These are phyloP conservation scores for Lecanicillium sp. DNA, from an alignment of 2,329 filamentous ascomycete genomes.

Conservation along the genomic window DNA sequence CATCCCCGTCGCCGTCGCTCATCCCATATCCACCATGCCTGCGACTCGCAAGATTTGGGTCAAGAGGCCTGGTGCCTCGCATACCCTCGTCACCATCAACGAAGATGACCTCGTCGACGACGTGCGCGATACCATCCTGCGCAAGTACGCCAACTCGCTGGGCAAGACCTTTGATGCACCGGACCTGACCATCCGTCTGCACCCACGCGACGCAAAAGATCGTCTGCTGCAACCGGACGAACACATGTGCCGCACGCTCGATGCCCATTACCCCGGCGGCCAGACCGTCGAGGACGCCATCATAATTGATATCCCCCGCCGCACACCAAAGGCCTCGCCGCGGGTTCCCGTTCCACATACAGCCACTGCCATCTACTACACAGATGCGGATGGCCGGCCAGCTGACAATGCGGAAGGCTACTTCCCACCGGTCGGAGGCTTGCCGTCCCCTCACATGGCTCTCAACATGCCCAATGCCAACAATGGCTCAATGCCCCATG, in stretches of 20 bases:
- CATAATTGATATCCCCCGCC: conserved; percentile 77
- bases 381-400: conserved; percentile 54
- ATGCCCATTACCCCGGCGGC: conserved; percentile 77
- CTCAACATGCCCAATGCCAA: conserved; percentile 29
- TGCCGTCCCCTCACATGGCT: conserved; percentile 30
- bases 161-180: conserved; percentile 85
- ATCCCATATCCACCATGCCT: conserved; percentile 32
- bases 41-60: conserved; percentile 86
- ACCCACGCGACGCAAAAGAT: conserved; percentile 62
- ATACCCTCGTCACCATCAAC: conserved; percentile 76
- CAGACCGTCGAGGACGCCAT: conserved; percentile 86
- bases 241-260: conserved; percentile 67
- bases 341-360: conserved; percentile 35
- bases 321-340: conserved; percentile 76
- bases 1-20: conserved; percentile 34
- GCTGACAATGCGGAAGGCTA: conserved; percentile 70
- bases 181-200: conserved; percentile 74
- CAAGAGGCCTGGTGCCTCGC: conserved; percentile 74
- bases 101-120: conserved; percentile 93
- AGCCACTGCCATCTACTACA: conserved; percentile 43
- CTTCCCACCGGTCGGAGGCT: conserved; percentile 60
- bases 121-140: conserved; percentile 82
- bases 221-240: conserved; percentile 80
- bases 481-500: conserved; percentile 37
- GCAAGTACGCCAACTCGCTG: conserved; percentile 89